A percentile compares a stretch with the other conserved stretches of the same genome.
These are phyloP conservation scores for Allium sativum DNA, from an alignment of 106 monocot species.

Conservation along the genomic window DNA sequence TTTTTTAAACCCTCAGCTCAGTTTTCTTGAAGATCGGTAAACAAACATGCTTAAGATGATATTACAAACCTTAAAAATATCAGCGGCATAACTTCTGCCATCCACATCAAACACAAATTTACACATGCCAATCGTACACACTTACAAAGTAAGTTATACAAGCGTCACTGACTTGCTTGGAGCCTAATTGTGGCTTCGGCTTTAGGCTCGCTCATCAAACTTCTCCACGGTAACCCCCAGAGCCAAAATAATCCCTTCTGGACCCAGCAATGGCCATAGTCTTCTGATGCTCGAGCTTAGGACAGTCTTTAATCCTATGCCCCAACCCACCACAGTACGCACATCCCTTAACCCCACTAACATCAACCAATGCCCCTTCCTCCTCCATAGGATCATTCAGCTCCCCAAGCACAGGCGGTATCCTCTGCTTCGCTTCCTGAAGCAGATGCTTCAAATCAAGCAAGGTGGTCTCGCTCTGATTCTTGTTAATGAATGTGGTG, in stretches of 20 bases:
- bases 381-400: conserved; percentile 85
- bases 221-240: conserved; percentile 82
- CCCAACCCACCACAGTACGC: conserved; percentile 94
- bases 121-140: too few relatives aligned
- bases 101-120: too few relatives aligned
- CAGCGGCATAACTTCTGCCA: too few relatives aligned
- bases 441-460: conserved; percentile 85
- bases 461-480: conserved; percentile 89
- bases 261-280: conserved; percentile 78
- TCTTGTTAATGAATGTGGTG: conserved; percentile 97
- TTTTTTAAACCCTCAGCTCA: too few relatives aligned
- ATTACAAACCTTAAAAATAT: too few relatives aligned
- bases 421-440: conserved; percentile 92
- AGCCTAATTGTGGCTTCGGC: too few relatives aligned
- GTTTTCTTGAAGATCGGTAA: too few relatives aligned
- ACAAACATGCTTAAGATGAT: too few relatives aligned
- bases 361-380: conserved; percentile 52
- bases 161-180: too few relatives aligned
- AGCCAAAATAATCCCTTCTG: conserved; percentile 81
- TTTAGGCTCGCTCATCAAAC: conserved; percentile 26
- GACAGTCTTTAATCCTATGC: conserved; percentile 74
- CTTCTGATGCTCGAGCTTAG: conserved; percentile 94
- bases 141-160: too few relatives aligned
- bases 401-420: conserved; percentile 82
- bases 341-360: conserved; percentile 85